A percentile compares a stretch with the other conserved stretches of the same genome.
Conservation (phyloP, 805 yeast genomes). For the fission yeast (Schizosaccharomyces pombe) region ASM294v3 CU329670.1:2917501-2918000, state of each 20-base stretch:
- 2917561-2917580: slow-evolving; percentile 85
- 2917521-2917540: slow-evolving; percentile 79
- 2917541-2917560: slow-evolving; percentile 94
- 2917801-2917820: slow-evolving; percentile 28
- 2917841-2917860: background rate
- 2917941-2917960: slow-evolving; percentile 1
- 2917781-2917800: slow-evolving; percentile 60
- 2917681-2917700: slow-evolving; percentile 77
- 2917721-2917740: slow-evolving; percentile 65
- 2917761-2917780: slow-evolving; percentile 33
- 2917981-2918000: background rate
- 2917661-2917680: slow-evolving; percentile 67
- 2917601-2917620: slow-evolving; percentile 75
- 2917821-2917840: background rate
- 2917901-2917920: background rate
- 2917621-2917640: slow-evolving; percentile 60
- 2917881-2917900: background rate
- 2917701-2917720: slow-evolving; percentile 88
- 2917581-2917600: slow-evolving; percentile 77
- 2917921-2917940: background rate
- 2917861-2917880: background rate
- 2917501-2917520: slow-evolving; percentile 85
- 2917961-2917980: background rate
- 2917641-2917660: slow-evolving; percentile 89
- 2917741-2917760: slow-evolving; percentile 64